Evolutionary conservation across 78 protist genomes (phyloP), one percentile per base, ranked within the genome.

Genomic region (Mantamonas sphyraenae): DNA sequence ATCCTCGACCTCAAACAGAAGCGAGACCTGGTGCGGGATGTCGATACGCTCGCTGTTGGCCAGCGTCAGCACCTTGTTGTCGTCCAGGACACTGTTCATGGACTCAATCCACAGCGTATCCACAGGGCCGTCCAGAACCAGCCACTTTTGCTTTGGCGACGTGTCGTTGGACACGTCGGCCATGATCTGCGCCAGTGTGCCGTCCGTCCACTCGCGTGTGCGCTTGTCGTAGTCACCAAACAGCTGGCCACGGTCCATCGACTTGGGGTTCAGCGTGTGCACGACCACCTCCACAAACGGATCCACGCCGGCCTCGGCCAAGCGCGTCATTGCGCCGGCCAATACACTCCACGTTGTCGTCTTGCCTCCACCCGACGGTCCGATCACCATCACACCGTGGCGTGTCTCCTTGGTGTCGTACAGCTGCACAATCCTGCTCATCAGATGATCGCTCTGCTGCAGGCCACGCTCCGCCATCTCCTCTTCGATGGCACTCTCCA

Each of bases 311-410:
- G 16, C 50, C 26, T n/a, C 24, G 68, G 68, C 66, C 34, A 78
- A 34, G 17, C 68, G 30, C 68, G 51, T 69, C 40, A 67, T 20
- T 14, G 90, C 89, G 20, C 35, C 34, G 26, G 53, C 53, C 35
- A 90, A 74, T 9, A 64, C 61, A 33, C 64, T 12, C 92, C 92
- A 90, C 38, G 71, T 57, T 4, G 77, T 64, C 3, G 95, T 43
- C 50, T 90, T 90, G 16, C 87, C 91, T 8, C 76, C 19, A n/a
- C 77, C 81, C 2, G 95, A 67, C 10, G 24, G 20, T 28, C 95
- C 95, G 28, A 90, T 89, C 16, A 84, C 45, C 92, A 90, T 90
- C 37, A 81, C 85, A 16, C 95, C 96, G 79, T 92, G 96, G 16
- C 93, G 88, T 17, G 82, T 73, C 62, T 28, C 22, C 71, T 83